phyloP scores from a whole-genome alignment of 2,329 filamentous ascomycete species.

The Penicillium carneum region DNA sequence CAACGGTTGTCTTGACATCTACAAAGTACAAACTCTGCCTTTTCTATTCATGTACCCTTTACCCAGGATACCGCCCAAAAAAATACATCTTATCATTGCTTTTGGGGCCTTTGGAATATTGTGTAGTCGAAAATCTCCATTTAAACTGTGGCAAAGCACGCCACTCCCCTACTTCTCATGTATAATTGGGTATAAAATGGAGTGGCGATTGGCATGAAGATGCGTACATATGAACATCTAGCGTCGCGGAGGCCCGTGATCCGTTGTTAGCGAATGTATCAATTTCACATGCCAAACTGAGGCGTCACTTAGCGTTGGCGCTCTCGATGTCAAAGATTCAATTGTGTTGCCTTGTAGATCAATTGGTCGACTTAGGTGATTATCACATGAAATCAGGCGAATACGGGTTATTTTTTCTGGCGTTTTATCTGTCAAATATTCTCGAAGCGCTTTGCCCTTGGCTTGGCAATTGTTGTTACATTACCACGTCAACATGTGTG shows the following conservation, averaged over 20 bases:
- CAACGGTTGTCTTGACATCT: background rate
- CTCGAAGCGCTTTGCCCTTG: slow-evolving; percentile 13
- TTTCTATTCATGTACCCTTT: background rate
- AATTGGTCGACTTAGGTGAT: background rate
- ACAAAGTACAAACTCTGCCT: background rate
- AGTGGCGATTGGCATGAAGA: slow-evolving; percentile 1
- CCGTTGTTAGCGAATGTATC: background rate
- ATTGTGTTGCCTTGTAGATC: slow-evolving; percentile 5
- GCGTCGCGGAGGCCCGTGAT: slow-evolving; percentile 2
- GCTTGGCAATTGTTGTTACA: slow-evolving; percentile 5
- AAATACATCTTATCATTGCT: no score
- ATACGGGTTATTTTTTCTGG: background rate
- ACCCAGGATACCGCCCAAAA: background rate
- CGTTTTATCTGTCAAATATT: background rate
- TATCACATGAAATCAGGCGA: background rate
- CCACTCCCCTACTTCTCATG: slow-evolving; percentile 4
- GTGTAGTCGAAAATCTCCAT: slow-evolving; percentile 9
- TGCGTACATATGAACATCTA: slow-evolving; percentile 5
- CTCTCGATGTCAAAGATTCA: slow-evolving; percentile 1
- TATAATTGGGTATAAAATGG: background rate
- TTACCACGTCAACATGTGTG: slow-evolving; percentile 2
- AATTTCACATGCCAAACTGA: slow-evolving; percentile 15
- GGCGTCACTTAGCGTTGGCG: background rate
- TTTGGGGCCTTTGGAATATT: background rate
- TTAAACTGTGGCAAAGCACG: slow-evolving; percentile 16